Base-by-base conservation (phyloP, 768 basidiomycete genomes). In the Suillus decipiens region DNA sequence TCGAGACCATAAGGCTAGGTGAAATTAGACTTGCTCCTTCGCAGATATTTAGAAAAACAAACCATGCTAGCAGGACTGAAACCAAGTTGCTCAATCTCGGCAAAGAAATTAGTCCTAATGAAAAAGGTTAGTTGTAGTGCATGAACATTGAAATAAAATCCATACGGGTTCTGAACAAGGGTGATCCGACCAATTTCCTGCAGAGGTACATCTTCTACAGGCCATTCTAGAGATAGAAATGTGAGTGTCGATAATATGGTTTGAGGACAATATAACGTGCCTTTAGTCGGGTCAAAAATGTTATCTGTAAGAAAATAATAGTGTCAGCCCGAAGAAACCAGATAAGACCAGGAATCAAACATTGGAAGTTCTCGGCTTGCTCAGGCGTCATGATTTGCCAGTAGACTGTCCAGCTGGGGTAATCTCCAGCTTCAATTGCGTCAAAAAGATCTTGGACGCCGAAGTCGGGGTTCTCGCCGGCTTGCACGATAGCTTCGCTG, bases 341-440 rank as follows among this genome's bases (percentile, higher is more conserved):
- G 58, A 41, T n/a, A 55, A 61, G 24, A 36, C 31, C 1, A 61
- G 24, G 42, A 8, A 31, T 45, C 74, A 60, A 51, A 78, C 67
- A 68, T 69, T 75, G 77, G 71, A 78, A 81, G 41, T 78, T 78
- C 72, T 84, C 79, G 17, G 85, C 86, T 68, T 86, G 76, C 63
- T 81, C 66, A 10, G 81, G 73, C 1, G 82, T 81, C 78, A 86
- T 79, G 28, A 77, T 79, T 73, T 86, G 86, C 14, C 85, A 81
- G 66, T 83, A 85, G 19, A 87, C 68, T 58, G 85, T 85, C 82
- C 82, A 87, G 65, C 81, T n/a, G 31, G 86, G 85, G 74, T 77
- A 85, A 9, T 80, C 73, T 14, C 80, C 80, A 34, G 78, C 76
- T 64, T 83, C 81, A 65, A 88, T 87, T 17, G 85, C 77, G 28